Evolutionary conservation across 192 early-diverging fungal species (phyloP), one percentile per base, ranked within the genome.

Genomic region (Backusella psychrophila): DNA sequence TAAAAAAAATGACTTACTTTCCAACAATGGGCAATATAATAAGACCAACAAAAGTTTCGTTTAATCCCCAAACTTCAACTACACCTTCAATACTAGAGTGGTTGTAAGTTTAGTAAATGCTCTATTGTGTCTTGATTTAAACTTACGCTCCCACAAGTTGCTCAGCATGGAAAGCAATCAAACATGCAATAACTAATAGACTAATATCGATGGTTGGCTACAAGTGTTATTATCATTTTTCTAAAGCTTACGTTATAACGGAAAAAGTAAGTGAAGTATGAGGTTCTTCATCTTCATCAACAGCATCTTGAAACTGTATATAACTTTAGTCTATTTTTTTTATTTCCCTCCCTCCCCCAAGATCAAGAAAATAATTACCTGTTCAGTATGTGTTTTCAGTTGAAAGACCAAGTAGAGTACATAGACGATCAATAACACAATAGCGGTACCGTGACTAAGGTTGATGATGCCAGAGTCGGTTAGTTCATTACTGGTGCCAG

Each of bases 21-120:
- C 94, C 92, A 15, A 96, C 96, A 68, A 98, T 90, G 1, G 97
- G 96, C 73, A 99, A 74, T 36, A 99, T 76, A 65, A 99, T 94
- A 75, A 98, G 86, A 52, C 97, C 97, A 52, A 99, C 93, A 85
- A 99, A 99, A 21, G 91, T 92, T 67, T 93, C 85, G 39, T 80
- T 89, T 39, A 98, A 81, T 73, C 89, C 82, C 87, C 90, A 94
- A 15, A 77, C 65, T 26, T 87, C 77, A 6, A 92, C 88, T 23
- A 96, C 76, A 34, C 90, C 90, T 71, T 91, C 90, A 49, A 96
- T 93, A 39, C 85, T 84, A 42, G 12, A 31, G 19, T 35, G 3
- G n/a, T 21, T 53, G 21, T 29, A 63, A 23, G 0, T 26, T 12
- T 42, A 33, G 29, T 31, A 38, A 29, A 34, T 26, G 46, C 23